Base-by-base conservation (phyloP, 768 basidiomycete genomes). In the Leccinum arenicola region DNA sequence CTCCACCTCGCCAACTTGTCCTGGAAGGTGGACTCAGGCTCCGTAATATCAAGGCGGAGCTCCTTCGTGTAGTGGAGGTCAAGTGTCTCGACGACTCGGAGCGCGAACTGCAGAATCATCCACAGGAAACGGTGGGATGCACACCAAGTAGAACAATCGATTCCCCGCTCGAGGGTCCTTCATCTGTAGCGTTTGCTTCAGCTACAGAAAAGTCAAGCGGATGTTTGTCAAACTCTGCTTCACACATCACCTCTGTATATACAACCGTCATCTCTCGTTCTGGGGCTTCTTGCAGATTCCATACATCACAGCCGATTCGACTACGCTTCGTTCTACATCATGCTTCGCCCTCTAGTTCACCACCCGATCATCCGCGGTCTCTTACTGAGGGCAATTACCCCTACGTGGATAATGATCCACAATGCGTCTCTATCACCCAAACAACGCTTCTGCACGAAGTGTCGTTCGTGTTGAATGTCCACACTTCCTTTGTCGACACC, bases 281-380 rank as follows among this genome's bases (percentile, higher is more conserved):
- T 14, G 96, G 96, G 50, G 95, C 94, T 47, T 89, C 93, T 19
- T 94, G 93, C 71, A 87, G 93, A 50, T 94, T 97, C 70, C 94
- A 97, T 64, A 83, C 86, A 0, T 80, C 83, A 49, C 82, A 82
- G 14, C 81, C 89, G 4, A 82, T 95, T 60, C 89, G 82, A 63
- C 79, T 93, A 40, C 85, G 93, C 4, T 90, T 98, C 60, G 77
- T 95, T 29, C 78, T 98, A 15, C 93, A 93, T 66, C 87, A 84
- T 54, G 75, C 81, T 19, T 76, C 79, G 4, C 77, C 81, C 19
- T 73, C 78, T 53, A 70, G 76, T 31, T 80, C 85, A n/a, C 79
- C 84, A 15, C 64, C 78, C 25, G 75, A 82, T 63, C 75, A 77
- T 50, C 75, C 75, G 58, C 72, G 73, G 56, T 76, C 77, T 67